phyloP scores from a whole-genome alignment of 306 rosid species.

The Cucumis cinereus region DNA sequence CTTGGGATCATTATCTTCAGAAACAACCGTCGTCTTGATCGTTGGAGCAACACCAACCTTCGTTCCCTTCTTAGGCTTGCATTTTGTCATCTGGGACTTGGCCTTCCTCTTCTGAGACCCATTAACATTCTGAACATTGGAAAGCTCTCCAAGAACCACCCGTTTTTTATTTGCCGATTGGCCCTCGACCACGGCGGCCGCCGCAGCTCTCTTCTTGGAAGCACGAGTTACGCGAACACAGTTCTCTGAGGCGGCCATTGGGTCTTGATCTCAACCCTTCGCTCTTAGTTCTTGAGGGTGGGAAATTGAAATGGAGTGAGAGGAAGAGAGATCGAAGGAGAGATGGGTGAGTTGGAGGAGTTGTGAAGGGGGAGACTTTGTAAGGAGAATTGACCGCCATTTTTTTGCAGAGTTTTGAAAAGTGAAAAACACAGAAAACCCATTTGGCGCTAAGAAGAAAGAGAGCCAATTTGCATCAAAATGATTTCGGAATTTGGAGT shows the following conservation, averaged over 20 bases:
- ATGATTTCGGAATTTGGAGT: not conserved
- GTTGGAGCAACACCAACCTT: not conserved
- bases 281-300: not conserved
- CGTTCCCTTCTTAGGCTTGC: not conserved
- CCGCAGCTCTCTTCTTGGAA: conserved; percentile 45
- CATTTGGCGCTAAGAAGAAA: not conserved
- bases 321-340: not conserved
- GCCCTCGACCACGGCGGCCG: conserved; percentile 26
- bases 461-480: not conserved
- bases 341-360: not conserved
- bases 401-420: not conserved
- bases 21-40: not conserved
- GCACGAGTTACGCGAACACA: conserved; percentile 37
- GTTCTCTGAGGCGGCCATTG: conserved; percentile 16
- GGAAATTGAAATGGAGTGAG: not conserved
- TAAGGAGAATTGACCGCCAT: conserved; percentile 17
- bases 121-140: conserved; percentile 20
- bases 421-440: not conserved
- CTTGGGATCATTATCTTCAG: not conserved
- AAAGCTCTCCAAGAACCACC: conserved; percentile 55
- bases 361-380: conserved; percentile 7
- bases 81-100: conserved; percentile 12
- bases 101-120: not conserved
- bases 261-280: not conserved
- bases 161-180: conserved; percentile 35